Evolutionary conservation across 2,329 filamentous ascomycete species (phyloP).

Genomic region (Drechslerella dactyloides): DNA sequence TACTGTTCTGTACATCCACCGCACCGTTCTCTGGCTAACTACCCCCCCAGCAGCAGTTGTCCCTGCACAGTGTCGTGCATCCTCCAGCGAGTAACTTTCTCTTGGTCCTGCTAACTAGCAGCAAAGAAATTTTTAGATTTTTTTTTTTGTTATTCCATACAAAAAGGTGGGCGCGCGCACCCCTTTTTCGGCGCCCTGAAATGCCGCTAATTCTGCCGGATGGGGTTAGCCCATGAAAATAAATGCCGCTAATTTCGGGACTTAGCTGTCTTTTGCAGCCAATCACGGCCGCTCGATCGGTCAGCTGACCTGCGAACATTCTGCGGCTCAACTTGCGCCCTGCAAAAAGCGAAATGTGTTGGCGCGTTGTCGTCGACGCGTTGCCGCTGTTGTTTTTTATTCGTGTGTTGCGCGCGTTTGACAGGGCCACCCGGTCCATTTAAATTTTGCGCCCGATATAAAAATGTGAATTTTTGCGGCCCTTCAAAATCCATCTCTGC

Average conservation of each 20-base stretch:
- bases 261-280: conserved; percentile 32
- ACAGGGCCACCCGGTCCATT: too few species aligned
- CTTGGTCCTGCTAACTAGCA: too few species aligned
- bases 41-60: background rate
- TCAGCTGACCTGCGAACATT: conserved; percentile 49
- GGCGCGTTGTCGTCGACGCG: conserved; percentile 20
- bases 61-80: background rate
- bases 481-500: too few species aligned
- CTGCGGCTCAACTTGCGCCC: conserved; percentile 43
- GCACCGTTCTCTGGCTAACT: too few species aligned
- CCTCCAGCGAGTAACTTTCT: too few species aligned
- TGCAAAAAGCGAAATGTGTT: too few species aligned
- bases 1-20: too few species aligned
- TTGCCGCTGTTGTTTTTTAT: conserved; percentile 19
- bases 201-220: conserved; percentile 33
- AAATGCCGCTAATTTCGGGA: conserved; percentile 48
- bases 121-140: conserved; percentile 3
- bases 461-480: too few species aligned
- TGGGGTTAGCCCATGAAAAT: conserved; percentile 16
- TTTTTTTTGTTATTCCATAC: conserved; percentile 25
- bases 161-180: conserved; percentile 48
- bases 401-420: background rate
- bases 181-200: conserved; percentile 50
- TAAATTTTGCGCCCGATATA: too few species aligned
- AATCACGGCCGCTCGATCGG: conserved; percentile 14